These are phyloP conservation scores for Udeniomyces megalosporus DNA, from an alignment of 768 basidiomycete species.

Conservation along the genomic window DNA sequence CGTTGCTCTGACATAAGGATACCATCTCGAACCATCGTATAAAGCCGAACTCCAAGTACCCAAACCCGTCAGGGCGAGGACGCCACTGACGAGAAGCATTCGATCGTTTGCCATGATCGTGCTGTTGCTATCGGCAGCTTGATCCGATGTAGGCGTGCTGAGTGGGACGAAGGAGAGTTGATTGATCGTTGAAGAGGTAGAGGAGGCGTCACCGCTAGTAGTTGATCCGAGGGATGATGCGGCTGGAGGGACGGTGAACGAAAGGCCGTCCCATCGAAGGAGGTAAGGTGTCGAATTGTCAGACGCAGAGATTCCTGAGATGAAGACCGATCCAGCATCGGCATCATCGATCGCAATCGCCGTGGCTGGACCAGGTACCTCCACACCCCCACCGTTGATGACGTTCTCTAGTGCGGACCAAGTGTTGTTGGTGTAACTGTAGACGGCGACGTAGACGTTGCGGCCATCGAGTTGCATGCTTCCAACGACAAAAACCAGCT, in stretches of 20 bases:
- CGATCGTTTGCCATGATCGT: conserved; percentile 61
- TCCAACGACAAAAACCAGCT: too few relatives aligned
- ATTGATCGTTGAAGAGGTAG: conserved; percentile 46
- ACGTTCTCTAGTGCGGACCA: conserved; percentile 47
- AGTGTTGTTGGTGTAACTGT: conserved; percentile 49
- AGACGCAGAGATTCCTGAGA: conserved; percentile 64
- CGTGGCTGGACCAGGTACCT: conserved; percentile 73
- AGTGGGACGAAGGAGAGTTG: conserved; percentile 85
- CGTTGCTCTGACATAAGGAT: conserved; percentile 64
- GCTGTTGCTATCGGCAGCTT: conserved; percentile 41
- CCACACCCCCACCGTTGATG: conserved; percentile 38
- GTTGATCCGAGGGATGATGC: conserved; percentile 20
- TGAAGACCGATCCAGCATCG: conserved; percentile 71
- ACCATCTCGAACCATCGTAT: conserved; percentile 66
- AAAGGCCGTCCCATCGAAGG: conserved; percentile 63
- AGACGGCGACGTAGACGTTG: conserved; percentile 53
- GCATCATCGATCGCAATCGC: conserved; percentile 70
- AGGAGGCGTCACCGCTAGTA: background rate
- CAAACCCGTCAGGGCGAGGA: conserved; percentile 47
- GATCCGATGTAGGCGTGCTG: too few relatives aligned
- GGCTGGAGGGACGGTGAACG: conserved; percentile 54
- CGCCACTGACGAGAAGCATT: conserved; percentile 75
- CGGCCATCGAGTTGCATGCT: too few relatives aligned
- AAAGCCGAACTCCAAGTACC: conserved; percentile 72
- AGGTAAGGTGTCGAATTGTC: conserved; percentile 55